phyloP scores from a whole-genome alignment of 768 basidiomycete genomes.

The Boletus rufocinnamomeus region DNA sequence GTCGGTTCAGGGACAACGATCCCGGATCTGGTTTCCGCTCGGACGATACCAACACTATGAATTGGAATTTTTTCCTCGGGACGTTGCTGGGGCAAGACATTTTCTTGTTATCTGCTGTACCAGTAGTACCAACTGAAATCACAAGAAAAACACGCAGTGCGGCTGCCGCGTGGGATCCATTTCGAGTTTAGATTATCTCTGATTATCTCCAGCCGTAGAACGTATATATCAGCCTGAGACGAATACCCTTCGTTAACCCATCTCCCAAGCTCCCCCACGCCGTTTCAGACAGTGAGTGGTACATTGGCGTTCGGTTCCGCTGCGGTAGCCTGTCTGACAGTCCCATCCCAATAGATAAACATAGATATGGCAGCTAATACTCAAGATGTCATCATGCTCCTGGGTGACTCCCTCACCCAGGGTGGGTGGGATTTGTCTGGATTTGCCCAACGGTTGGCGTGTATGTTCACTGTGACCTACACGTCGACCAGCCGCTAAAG shows the following conservation, averaged over 20 bases:
- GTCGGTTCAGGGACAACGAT: not conserved
- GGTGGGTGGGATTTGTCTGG: constrained; percentile 61
- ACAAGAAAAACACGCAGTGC: not conserved
- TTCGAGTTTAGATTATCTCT: constrained; percentile 10
- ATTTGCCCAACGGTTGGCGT: constrained; percentile 65
- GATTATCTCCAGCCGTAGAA: not conserved
- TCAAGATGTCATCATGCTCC: constrained; percentile 69
- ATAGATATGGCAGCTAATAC: constrained; percentile 49
- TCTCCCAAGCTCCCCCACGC: not conserved
- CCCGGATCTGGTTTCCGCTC: constrained; percentile 23
- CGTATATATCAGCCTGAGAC: not conserved
- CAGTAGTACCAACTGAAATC: not conserved
- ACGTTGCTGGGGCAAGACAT: not conserved
- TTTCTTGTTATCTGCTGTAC: not conserved
- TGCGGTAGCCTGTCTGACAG: not conserved
- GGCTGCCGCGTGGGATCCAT: not conserved
- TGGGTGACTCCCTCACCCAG: constrained; percentile 85
- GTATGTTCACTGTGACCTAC: constrained; percentile 18
- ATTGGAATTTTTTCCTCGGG: not conserved
- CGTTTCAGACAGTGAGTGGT: constrained; percentile 1
- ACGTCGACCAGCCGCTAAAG: not conserved
- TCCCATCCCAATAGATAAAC: not conserved
- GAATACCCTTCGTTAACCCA: not conserved
- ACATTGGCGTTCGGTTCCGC: not conserved
- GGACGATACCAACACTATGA: not conserved